Evolutionary conservation across 192 early-diverging fungal species (phyloP), one percentile per base, ranked within the genome.

Genomic region (Jimgerdemannia flammicorona): DNA sequence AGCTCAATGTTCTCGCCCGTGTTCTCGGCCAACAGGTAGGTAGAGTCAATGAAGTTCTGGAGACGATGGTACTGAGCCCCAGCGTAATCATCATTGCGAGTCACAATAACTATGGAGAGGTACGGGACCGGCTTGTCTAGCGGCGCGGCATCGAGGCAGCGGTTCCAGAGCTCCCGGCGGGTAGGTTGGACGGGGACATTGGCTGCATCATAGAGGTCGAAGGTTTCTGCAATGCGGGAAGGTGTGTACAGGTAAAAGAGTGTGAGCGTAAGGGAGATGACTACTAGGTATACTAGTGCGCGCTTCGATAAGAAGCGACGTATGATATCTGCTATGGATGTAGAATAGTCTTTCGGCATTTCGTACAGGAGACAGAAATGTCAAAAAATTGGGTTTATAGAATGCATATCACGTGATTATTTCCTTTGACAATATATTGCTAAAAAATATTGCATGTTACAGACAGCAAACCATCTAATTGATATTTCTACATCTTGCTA

Each of bases 81-180:
- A 63, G 79, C 79, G 75, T 81, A 81, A 43, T 81, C 72, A 74
- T 81, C 79, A 41, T 72, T 74, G 40, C 79, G 72, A n/a, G 79
- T 77, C 11, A 81, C 79, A 64, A 81, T 81, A 17, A 81, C 76
- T 72, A 81, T 81, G 59, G 76, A 77, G 40, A 81, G 66, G 10
- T 81, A 77, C 40, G 49, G 49, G 2, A 14, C 49, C 14, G 49
- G 14, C 49, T 59, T 6, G 14, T 59, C 14, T 14, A 59, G 14
- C 49, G 49, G 2, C 6, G 8, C 49, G 14, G 8, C 14, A 14
- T 59, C 49, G 49, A 59, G 49, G 49, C 49, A 59, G 49, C 49
- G 49, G 49, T 59, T 2, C 49, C 49, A 59, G 49, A 59, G 6
- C 8, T 59, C 49, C 0, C 49, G 49, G 14, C 14, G 49, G 49